phyloP scores from a whole-genome alignment of 768 basidiomycete genomes.

The Auricularia sp. region DNA sequence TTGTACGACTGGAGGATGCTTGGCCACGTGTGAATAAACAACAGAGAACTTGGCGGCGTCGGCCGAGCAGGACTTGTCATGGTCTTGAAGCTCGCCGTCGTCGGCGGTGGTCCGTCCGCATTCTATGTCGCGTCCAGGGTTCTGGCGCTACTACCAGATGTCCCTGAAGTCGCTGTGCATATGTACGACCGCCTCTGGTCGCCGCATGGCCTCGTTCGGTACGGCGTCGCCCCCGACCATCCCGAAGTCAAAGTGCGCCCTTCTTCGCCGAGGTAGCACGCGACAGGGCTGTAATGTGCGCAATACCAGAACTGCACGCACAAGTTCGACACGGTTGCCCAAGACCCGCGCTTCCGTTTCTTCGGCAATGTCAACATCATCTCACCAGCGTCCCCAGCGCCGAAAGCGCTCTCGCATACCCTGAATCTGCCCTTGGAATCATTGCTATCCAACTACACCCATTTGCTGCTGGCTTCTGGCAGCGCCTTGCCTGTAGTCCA shows the following conservation, averaged over 20 bases:
- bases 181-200: conserved; percentile 89
- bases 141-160: conserved; percentile 48
- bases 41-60: too few species aligned
- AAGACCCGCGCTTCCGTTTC: conserved; percentile 74
- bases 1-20: too few species aligned
- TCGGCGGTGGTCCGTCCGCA: conserved; percentile 93
- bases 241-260: conserved; percentile 84
- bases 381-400: conserved; percentile 14
- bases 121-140: conserved; percentile 88
- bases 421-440: conserved; percentile 48
- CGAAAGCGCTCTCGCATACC: conserved; percentile 37
- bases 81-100: conserved; percentile 66
- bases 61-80: neutral
- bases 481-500: conserved; percentile 59
- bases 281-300: neutral
- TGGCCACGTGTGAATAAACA: too few species aligned
- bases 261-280: neutral
- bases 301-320: conserved; percentile 78
- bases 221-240: conserved; percentile 96
- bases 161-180: conserved; percentile 49
- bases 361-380: conserved; percentile 81
- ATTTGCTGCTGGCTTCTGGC: conserved; percentile 80
- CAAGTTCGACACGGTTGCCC: conserved; percentile 78
- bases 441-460: conserved; percentile 66
- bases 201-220: conserved; percentile 89